Evolutionary conservation across 345 rosid genomes (phyloP).

Genomic region (Citrus medica): DNA sequence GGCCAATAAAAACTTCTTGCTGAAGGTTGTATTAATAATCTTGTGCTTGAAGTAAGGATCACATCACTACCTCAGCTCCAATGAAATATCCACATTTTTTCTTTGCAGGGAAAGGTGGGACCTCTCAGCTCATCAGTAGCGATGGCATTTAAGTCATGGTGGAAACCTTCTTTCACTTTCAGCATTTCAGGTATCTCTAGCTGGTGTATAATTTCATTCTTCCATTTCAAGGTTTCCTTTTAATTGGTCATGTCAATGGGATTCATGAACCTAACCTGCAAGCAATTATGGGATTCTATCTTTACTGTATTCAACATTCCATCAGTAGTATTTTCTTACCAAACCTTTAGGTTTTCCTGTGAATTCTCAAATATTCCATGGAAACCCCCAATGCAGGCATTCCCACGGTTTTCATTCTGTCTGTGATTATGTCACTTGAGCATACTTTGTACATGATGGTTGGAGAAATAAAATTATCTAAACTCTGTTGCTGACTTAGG

Average conservation of each 20-base stretch:
- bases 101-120: constrained; percentile 75
- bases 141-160: constrained; percentile 94
- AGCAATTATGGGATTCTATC: background rate
- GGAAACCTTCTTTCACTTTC: constrained; percentile 90
- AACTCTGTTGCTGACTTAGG: background rate
- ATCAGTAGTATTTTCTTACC: background rate
- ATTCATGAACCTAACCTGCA: background rate
- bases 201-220: background rate
- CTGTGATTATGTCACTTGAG: background rate
- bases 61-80: background rate
- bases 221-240: background rate
- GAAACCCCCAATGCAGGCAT: background rate
- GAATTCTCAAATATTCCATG: background rate
- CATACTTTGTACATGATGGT: background rate
- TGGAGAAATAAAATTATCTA: background rate
- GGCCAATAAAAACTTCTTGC: constrained; percentile 83
- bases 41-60: background rate
- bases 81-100: background rate
- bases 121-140: constrained; percentile 68
- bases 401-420: background rate
- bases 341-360: background rate
- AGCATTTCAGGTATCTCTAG: constrained; percentile 58
- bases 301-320: background rate
- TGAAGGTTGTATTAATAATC: constrained; percentile 50
- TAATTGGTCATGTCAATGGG: background rate